phyloP scores from a whole-genome alignment of 2,329 filamentous ascomycete species.

The Trichoderma afroharzianum region DNA sequence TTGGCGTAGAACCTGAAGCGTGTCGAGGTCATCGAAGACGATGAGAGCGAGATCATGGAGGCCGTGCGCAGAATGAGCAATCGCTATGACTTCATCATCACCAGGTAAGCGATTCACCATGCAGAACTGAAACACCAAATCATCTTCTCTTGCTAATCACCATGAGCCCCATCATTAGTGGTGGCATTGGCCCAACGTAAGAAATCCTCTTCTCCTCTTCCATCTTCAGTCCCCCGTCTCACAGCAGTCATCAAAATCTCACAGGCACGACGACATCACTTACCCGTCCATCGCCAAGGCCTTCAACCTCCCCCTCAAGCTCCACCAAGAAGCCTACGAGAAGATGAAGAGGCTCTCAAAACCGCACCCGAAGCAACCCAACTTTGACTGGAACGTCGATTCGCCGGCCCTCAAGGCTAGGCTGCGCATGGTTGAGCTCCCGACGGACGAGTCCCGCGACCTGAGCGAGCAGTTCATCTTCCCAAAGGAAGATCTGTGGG shows the following conservation, averaged over 20 bases:
- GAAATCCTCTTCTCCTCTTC: slow-evolving; percentile 26
- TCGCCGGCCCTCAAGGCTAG: slow-evolving; percentile 76
- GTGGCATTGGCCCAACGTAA: slow-evolving; percentile 93
- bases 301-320: slow-evolving; percentile 70
- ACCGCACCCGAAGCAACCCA: slow-evolving; percentile 65
- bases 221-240: background rate
- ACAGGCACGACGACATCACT: slow-evolving; percentile 93
- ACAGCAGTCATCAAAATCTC: slow-evolving; percentile 21
- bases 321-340: slow-evolving; percentile 72
- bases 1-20: slow-evolving; percentile 64
- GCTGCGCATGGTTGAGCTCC: slow-evolving; percentile 85
- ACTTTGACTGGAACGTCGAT: slow-evolving; percentile 82
- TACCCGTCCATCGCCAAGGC: slow-evolving; percentile 92
- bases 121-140: background rate
- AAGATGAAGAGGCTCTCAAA: slow-evolving; percentile 81
- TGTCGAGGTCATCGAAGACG: slow-evolving; percentile 90
- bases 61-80: slow-evolving; percentile 82
- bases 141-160: background rate
- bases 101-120: slow-evolving; percentile 47
- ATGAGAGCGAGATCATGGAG: slow-evolving; percentile 86
- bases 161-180: slow-evolving; percentile 42
- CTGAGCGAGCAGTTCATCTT: slow-evolving; percentile 74
- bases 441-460: slow-evolving; percentile 64
- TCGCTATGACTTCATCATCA: slow-evolving; percentile 91
- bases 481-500: slow-evolving; percentile 78